Base-by-base conservation (phyloP, 306 rosid species). In the Castanea mollissima region DNA sequence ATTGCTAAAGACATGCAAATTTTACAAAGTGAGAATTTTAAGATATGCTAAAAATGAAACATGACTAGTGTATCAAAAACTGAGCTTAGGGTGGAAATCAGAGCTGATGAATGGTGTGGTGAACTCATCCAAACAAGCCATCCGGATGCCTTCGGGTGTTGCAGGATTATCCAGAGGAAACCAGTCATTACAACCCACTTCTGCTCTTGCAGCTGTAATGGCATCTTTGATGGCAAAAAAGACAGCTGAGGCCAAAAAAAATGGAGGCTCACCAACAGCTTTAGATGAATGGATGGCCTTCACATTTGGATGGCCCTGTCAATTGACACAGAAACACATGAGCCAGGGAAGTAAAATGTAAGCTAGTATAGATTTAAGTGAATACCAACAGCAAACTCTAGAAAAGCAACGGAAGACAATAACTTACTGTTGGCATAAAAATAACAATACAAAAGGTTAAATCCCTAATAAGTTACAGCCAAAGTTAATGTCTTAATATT, bases 261-360 rank as follows among this genome's bases (percentile, higher is more conserved):
- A 95, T 25, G 99, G 99, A 52, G 99, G 97, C 89, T 95, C 98
- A 5, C 98, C 98, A 78, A 92, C 99, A 9, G 96, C 99, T 90
- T 95, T 95, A 12, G 97, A 95, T 59, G 98, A 95, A 85, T 92
- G 98, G 78, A 95, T 82, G 76, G 98, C 97, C 88, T 91, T 91
- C 54, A 90, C 94, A 78, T 95, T 95, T 57, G 98, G 97, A 88
- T 95, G 96, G 44, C 99, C 98, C 99, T 92, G 72, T 69, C 59
- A 69, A 74, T 84, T 74, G 73, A 79, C 18, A 27, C 38, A 79
- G 29, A 59, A 51, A 81, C 52, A 77, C 69, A 71, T 0, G 49
- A 54, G 52, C 62, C 63, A 59, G 76, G 19, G 62, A 31, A 81
- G 71, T 19, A 34, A 67, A 77, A 63, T 20, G 69, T 41, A 41